A percentile compares a stretch with the other conserved stretches of the same genome.
These are phyloP conservation scores for Pulveroboletus sp. DNA, from an alignment of 768 basidiomycete species.

Conservation along the genomic window DNA sequence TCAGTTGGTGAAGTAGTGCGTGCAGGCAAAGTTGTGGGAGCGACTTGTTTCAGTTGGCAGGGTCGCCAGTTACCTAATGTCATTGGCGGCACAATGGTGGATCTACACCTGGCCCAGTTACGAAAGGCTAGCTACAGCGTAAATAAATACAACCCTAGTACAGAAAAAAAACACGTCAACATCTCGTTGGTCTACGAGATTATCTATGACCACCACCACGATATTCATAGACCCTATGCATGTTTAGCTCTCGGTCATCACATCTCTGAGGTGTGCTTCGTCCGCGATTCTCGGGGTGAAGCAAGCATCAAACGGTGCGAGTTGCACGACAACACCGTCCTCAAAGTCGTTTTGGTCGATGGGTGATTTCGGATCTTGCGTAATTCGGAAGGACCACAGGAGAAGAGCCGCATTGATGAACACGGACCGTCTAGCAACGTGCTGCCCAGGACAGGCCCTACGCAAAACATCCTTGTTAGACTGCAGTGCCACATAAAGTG, in stretches of 20 bases:
- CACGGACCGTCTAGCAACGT: conserved; percentile 57
- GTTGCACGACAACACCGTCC: conserved; percentile 60
- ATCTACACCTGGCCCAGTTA: too few relatives aligned
- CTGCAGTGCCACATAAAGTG: neutral
- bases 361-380: conserved; percentile 25
- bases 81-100: too few relatives aligned
- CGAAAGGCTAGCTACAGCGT: too few relatives aligned
- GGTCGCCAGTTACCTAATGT: too few relatives aligned
- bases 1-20: too few relatives aligned
- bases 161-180: too few relatives aligned
- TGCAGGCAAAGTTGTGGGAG: too few relatives aligned
- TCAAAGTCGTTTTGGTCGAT: conserved; percentile 59
- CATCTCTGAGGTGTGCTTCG: conserved; percentile 18
- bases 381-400: conserved; percentile 60
- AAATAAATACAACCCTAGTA: too few relatives aligned
- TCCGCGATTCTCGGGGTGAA: conserved; percentile 46
- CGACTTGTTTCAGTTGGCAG: too few relatives aligned
- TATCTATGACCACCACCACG: neutral
- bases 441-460: conserved; percentile 63
- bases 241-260: conserved; percentile 22
- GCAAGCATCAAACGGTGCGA: neutral
- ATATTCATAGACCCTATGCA: conserved; percentile 11
- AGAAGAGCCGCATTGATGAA: conserved; percentile 62
- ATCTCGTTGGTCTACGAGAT: too few relatives aligned
- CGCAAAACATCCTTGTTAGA: neutral